These are phyloP conservation scores for Fusarium devonianum DNA, from an alignment of 2,329 filamentous ascomycete species.

Conservation along the genomic window DNA sequence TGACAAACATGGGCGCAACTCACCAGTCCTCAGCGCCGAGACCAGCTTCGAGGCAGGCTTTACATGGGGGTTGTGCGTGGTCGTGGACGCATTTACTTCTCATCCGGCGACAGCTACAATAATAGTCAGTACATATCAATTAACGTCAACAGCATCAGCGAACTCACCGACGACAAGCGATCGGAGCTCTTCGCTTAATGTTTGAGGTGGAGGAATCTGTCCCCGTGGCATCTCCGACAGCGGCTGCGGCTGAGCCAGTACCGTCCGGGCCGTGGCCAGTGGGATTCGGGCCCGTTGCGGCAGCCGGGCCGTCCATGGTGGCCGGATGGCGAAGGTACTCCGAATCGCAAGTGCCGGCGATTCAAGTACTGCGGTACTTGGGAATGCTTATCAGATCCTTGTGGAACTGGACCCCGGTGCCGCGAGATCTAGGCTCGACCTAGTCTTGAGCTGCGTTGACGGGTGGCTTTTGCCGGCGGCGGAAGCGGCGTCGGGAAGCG, in stretches of 20 bases:
- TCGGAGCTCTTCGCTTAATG: slow-evolving; percentile 59
- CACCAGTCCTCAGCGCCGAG: slow-evolving; percentile 59
- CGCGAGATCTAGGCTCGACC: slow-evolving; percentile 16
- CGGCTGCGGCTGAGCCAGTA: neutral
- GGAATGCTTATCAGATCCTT: slow-evolving; percentile 6
- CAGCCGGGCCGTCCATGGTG: slow-evolving; percentile 1
- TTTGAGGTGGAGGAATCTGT: slow-evolving; percentile 22
- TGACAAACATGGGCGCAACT: slow-evolving; percentile 23
- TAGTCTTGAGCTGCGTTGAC: slow-evolving; percentile 18
- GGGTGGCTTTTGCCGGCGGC: slow-evolving; percentile 19
- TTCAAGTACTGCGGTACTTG: neutral
- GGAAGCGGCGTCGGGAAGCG: slow-evolving; percentile 25
- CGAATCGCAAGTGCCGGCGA: slow-evolving; percentile 7
- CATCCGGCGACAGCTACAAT: slow-evolving; percentile 60
- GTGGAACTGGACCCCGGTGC: slow-evolving; percentile 18
- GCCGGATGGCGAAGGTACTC: slow-evolving; percentile 3
- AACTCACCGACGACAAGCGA: slow-evolving; percentile 61
- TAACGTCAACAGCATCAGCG: neutral
- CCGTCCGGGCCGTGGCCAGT: neutral
- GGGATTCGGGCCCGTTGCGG: neutral
- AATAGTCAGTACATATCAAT: slow-evolving; percentile 6
- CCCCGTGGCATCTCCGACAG: slow-evolving; percentile 12
- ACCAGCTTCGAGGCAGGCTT: slow-evolving; percentile 60
- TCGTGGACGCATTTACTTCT: slow-evolving; percentile 64
- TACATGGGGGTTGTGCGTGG: slow-evolving; percentile 57